Evolutionary conservation across 768 basidiomycete genomes (phyloP).

Genomic region (Psilocybe sp.): DNA sequence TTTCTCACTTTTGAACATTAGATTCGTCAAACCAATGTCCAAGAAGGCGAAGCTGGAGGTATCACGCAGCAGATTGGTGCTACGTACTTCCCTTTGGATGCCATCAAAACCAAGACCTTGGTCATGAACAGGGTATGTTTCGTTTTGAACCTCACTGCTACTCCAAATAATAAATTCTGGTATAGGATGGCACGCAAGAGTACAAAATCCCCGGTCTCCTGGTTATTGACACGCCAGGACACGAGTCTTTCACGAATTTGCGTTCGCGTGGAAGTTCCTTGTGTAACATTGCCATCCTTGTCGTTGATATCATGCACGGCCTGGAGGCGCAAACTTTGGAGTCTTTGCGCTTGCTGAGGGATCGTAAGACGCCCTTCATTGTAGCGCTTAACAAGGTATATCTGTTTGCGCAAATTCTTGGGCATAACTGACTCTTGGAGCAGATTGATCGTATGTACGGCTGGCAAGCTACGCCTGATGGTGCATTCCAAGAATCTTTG

Average conservation of each 20-base stretch:
- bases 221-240: constrained; percentile 96
- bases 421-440: not conserved
- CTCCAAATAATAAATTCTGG: constrained; percentile 1
- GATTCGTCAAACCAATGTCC: constrained; percentile 99
- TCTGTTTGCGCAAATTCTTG: not conserved
- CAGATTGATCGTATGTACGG: constrained; percentile 98
- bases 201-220: constrained; percentile 97
- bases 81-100: constrained; percentile 96
- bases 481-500: constrained; percentile 88
- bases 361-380: constrained; percentile 97
- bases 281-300: constrained; percentile 98
- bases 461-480: constrained; percentile 90
- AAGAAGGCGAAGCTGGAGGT: constrained; percentile 99
- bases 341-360: constrained; percentile 86
- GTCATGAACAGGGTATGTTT: constrained; percentile 81
- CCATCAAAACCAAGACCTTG: constrained; percentile 88
- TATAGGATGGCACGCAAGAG: constrained; percentile 74
- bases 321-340: constrained; percentile 98
- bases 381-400: constrained; percentile 93
- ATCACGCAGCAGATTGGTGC: constrained; percentile 99
- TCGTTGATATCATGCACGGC: constrained; percentile 99
- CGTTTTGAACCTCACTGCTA: not conserved
- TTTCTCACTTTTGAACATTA: constrained; percentile 25
- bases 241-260: constrained; percentile 98
- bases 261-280: constrained; percentile 94